A percentile compares a stretch with the other conserved stretches of the same genome.
Evolutionary conservation across 768 basidiomycete genomes (phyloP).

Genomic region (Austroboletus eburneus): DNA sequence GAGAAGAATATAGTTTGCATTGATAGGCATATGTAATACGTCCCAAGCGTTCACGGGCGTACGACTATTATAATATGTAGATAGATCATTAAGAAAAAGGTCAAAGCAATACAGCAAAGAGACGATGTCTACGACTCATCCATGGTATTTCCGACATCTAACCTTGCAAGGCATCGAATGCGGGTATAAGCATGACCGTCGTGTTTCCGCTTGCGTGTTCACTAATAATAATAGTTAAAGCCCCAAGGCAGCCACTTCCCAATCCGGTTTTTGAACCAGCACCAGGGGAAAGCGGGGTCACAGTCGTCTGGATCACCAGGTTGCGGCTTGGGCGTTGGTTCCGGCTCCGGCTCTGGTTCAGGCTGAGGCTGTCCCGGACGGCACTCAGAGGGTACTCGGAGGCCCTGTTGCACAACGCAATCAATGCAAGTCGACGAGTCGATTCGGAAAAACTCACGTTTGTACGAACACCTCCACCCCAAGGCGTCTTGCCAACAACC

Average conservation of each 20-base stretch:
- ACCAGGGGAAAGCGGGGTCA: conserved; percentile 16
- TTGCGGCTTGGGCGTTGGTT: background rate
- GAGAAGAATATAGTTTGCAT: too few relatives aligned
- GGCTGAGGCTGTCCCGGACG: conserved; percentile 16
- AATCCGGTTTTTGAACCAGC: conserved; percentile 18
- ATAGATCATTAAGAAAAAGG: background rate
- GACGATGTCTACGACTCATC: background rate
- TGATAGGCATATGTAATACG: too few relatives aligned
- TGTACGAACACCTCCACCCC: conserved; percentile 86
- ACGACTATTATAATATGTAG: too few relatives aligned
- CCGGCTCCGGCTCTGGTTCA: conserved; percentile 24
- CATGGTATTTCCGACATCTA: conserved; percentile 5
- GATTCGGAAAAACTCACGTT: conserved; percentile 40
- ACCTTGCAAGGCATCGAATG: conserved; percentile 13
- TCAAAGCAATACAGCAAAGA: conserved; percentile 12
- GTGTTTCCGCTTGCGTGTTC: conserved; percentile 10
- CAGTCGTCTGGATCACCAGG: conserved; percentile 35
- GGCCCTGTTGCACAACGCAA: conserved; percentile 31
- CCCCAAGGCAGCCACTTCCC: conserved; percentile 24
- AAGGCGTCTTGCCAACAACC: conserved; percentile 75
- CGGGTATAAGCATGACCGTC: conserved; percentile 9
- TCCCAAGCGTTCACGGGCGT: too few relatives aligned
- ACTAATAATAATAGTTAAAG: conserved; percentile 19
- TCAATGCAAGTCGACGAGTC: background rate
- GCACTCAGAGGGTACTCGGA: conserved; percentile 40